Conservation (phyloP, 495 filamentous ascomycete species). For the Penicillium diatomitis region DNA sequence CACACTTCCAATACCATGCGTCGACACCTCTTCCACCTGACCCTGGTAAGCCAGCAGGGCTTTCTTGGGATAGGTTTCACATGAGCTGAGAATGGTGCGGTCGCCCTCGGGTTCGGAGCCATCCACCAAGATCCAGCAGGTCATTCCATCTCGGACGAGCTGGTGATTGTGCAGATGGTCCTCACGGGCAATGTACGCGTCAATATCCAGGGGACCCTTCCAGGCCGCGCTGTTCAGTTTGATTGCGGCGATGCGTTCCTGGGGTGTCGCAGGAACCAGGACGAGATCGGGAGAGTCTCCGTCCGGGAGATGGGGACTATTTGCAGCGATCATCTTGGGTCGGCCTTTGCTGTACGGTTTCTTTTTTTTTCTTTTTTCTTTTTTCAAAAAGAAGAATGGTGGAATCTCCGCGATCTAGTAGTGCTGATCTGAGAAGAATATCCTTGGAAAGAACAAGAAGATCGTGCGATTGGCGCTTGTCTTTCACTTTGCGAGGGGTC, state of each 20-base stretch:
- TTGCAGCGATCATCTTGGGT: conserved; percentile 27
- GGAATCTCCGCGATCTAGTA: too few species aligned
- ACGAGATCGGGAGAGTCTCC: conserved; percentile 51
- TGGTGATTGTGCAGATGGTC: conserved; percentile 54
- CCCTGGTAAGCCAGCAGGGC: conserved; percentile 47
- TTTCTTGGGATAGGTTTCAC: conserved; percentile 74
- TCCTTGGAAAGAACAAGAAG: too few species aligned
- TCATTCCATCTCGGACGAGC: conserved; percentile 63
- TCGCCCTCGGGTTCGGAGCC: conserved; percentile 30
- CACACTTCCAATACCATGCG: conserved; percentile 79
- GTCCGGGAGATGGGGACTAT: conserved; percentile 39
- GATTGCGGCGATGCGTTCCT: conserved; percentile 56
- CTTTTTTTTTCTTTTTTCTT: background rate
- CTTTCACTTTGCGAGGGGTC: too few species aligned
- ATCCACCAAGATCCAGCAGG: conserved; percentile 80
- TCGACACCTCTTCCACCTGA: conserved; percentile 53
- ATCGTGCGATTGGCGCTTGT: too few species aligned
- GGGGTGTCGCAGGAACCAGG: conserved; percentile 57
- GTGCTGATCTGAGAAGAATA: too few species aligned
- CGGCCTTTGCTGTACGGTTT: background rate
- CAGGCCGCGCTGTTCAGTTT: conserved; percentile 61
- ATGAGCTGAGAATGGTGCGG: conserved; percentile 65
- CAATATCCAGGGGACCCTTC: conserved; percentile 55
- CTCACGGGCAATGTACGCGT: conserved; percentile 74
- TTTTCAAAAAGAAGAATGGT: too few species aligned